A percentile compares a stretch with the other conserved stretches of the same genome.
These are phyloP conservation scores for Phytophthora agathidicida DNA, from an alignment of 352 stramenopile species.

Conservation along the genomic window DNA sequence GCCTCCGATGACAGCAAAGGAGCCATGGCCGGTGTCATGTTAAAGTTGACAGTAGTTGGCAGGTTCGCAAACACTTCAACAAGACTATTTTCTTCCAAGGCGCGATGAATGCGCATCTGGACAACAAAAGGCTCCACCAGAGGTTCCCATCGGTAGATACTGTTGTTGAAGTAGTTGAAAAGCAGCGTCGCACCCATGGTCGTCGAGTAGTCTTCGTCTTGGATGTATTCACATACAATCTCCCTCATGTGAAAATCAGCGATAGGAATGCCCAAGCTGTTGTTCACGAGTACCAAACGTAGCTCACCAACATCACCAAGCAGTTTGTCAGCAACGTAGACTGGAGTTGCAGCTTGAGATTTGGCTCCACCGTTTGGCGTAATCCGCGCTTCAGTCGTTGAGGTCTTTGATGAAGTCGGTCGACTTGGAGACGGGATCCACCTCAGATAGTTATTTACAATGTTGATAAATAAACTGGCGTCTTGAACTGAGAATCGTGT, in stretches of 20 bases:
- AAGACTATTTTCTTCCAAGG: conserved; percentile 71
- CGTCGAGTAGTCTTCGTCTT: conserved; percentile 86
- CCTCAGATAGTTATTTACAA: conserved; percentile 86
- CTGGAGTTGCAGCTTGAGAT: conserved; percentile 3
- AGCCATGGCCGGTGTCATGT: conserved; percentile 88
- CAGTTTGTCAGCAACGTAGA: conserved; percentile 79
- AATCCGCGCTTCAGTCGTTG: conserved; percentile 1
- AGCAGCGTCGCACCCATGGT: conserved; percentile 78
- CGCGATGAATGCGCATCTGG: conserved; percentile 76
- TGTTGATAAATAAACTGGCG: conserved; percentile 80
- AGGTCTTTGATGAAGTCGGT: conserved; percentile 10
- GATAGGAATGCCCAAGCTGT: conserved; percentile 87
- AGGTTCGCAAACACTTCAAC: conserved; percentile 86
- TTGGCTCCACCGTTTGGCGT: conserved; percentile 4
- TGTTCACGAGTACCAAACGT: conserved; percentile 88
- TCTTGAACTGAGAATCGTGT: conserved; percentile 89
- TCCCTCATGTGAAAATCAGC: conserved; percentile 87
- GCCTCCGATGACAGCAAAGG: conserved; percentile 81
- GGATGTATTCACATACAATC: conserved; percentile 89
- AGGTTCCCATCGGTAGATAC: conserved; percentile 90
- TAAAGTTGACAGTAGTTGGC: conserved; percentile 87
- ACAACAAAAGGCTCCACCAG: conserved; percentile 84
- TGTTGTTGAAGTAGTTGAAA: conserved; percentile 93
- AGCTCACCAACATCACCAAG: conserved; percentile 86
- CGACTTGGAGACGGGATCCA: conserved; percentile 40